These are phyloP conservation scores for Suillus luteus DNA, from an alignment of 768 basidiomycete genomes.

Conservation along the genomic window DNA sequence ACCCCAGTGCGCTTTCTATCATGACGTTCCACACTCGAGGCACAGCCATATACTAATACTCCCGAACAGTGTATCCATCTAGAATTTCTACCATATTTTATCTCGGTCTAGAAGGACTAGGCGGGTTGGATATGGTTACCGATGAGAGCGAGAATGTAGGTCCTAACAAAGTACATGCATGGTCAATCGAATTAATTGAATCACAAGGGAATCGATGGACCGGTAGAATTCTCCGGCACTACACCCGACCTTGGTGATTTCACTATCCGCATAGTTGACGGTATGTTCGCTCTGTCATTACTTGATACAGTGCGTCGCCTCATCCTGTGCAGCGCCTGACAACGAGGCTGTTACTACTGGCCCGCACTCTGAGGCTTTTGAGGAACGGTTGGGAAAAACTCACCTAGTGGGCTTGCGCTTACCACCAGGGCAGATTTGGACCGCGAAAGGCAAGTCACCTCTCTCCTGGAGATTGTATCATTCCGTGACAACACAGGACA, in stretches of 20 bases:
- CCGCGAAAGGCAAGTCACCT: constrained; percentile 69
- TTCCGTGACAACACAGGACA: constrained; percentile 1
- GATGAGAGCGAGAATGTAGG: constrained; percentile 74
- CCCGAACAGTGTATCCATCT: constrained; percentile 43
- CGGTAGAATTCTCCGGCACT: constrained; percentile 68
- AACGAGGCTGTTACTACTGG: constrained; percentile 60
- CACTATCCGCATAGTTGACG: constrained; percentile 74
- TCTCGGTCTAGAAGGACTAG: constrained; percentile 84
- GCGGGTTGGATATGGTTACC: constrained; percentile 77
- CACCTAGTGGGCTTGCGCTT: constrained; percentile 67
- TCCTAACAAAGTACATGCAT: constrained; percentile 12
- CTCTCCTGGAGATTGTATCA: background rate
- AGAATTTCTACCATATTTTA: constrained; percentile 84
- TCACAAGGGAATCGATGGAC: constrained; percentile 70
- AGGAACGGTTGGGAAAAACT: constrained; percentile 65
- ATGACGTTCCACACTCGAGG: background rate
- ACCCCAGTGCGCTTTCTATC: constrained; percentile 44
- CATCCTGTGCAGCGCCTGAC: constrained; percentile 48
- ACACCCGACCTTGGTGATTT: constrained; percentile 85
- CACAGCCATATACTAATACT: constrained; percentile 28
- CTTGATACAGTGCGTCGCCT: constrained; percentile 11
- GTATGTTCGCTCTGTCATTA: constrained; percentile 39
- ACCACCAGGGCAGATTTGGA: constrained; percentile 71
- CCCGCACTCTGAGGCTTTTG: constrained; percentile 56
- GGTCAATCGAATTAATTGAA: constrained; percentile 12